Evolutionary conservation across 177 flowering plant genomes (phyloP), one percentile per base, ranked within the genome.

Genomic region (Telopea speciosissima): DNA sequence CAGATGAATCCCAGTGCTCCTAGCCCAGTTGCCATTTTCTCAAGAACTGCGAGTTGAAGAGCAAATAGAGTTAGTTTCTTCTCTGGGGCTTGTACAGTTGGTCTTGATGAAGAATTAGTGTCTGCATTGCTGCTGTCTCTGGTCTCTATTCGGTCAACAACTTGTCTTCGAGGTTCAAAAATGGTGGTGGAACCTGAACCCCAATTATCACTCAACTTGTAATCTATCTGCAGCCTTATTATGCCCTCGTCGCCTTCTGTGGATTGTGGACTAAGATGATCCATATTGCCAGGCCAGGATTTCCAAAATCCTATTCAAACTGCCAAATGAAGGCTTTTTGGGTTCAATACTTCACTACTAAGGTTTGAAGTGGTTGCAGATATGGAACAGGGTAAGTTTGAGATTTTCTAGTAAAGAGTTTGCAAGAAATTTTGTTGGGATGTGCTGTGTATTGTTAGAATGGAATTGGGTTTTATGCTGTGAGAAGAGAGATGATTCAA

Each of bases 1-100:
- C 99, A 95, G 74, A 95, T 88, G 80, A 95, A 95, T 0, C 99
- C 97, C 0, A 95, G 83, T 9, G 99, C 83, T 65, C 99, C 99
- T 7, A 92, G 72, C 5, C 97, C 85, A n/a, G 91, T 89, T 1
- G 97, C 99, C 49, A 89, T 72, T 73, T 95, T 95, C 72, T 95
- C 97, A 12, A 95, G 86, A 42, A 92, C 76, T 0, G 97, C 96
- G 0, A 95, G 90, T 26, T 89, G 84, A 21, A 95, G 94, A 54
- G 99, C 99, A 52, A 95, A 89, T 26, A 95, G 84, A 0, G 97
- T 95, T 14, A 95, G 88, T 75, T 89, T 87, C 83, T 86, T 85
- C 64, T 95, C 99, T 1, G 99, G 99, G 16, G 91, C 99, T 11
- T 72, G 74, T 4, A 76, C 76, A 23, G 77, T 62, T 14, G 79